Evolutionary conservation across 2,329 filamentous ascomycete genomes (phyloP), one percentile per base, ranked within the genome.

Genomic region (Botrytis hyacinthi): DNA sequence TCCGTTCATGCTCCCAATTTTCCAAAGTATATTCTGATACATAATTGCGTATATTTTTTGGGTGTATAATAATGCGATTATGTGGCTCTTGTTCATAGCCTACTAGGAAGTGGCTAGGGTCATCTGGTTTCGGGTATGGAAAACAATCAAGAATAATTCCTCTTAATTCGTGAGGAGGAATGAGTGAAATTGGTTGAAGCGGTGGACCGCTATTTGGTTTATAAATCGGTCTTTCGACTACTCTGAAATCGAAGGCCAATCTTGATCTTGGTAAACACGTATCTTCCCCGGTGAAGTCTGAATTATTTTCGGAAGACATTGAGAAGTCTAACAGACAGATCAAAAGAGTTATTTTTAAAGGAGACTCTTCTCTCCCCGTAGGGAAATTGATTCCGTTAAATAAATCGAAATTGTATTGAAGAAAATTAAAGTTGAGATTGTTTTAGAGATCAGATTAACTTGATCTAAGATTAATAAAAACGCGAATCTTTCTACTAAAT

Each of bases 1-100:
- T 72, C 42, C 76, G 80, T 3, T 82, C 79, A 71, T 84, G 85
- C 75, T 90, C 88, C 83, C 85, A 91, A 0, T 88, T 84, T 78
- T 91, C 89, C 4, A 90, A 77, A 16, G 83, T 84, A 18, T 83
- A 82, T 2, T 86, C 86, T 0, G 89, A 90, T 12, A 91, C 88
- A 75, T 89, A 91, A 46, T 90, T 85, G 20, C 87, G 82, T 9
- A 89, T 76, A 10, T 83, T 74, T 81, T 83, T 72, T 82, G 84
- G 82, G 77, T 85, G 78, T 76, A 91, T 83, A 3, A 87, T 81
- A 73, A 91, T 89, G 68, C 84, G 84, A 74, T 89, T 83, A 12
- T 86, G 82, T 26, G 78, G 80, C 22, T 77, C 72, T 14, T 76
- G 67, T 32, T 75, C 61, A 48, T 76, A 79, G 14, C 74, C 73